These are phyloP conservation scores for rapeseed (Brassica napus) DNA, from an alignment of 345 rosid genomes.

Conservation along the genomic window Da-Ae NC_063446.1:26993501-26994000, in stretches of 20 bases:
- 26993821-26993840: not conserved
- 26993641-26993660: constrained; percentile 16
- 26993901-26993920: constrained; percentile 53
- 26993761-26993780: not conserved
- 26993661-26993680: not conserved
- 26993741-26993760: constrained; percentile 3
- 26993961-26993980: constrained; percentile 62
- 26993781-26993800: not conserved
- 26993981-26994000: constrained; percentile 68
- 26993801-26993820: not conserved
- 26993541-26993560: too few relatives aligned
- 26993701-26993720: not conserved
- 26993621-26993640: constrained; percentile 28
- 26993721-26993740: not conserved
- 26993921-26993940: constrained; percentile 41
- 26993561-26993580: too few relatives aligned
- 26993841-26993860: not conserved
- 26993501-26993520: not conserved
- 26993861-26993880: not conserved
- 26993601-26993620: constrained; percentile 1
- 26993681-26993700: not conserved
- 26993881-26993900: constrained; percentile 40
- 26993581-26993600: too few relatives aligned
- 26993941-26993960: constrained; percentile 56
- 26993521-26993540: too few relatives aligned